Percentiles rank a stretch among this genome's conserved stretches.
phyloP scores from a whole-genome alignment of 768 basidiomycete genomes.

The Psilocybe cubensis region DNA sequence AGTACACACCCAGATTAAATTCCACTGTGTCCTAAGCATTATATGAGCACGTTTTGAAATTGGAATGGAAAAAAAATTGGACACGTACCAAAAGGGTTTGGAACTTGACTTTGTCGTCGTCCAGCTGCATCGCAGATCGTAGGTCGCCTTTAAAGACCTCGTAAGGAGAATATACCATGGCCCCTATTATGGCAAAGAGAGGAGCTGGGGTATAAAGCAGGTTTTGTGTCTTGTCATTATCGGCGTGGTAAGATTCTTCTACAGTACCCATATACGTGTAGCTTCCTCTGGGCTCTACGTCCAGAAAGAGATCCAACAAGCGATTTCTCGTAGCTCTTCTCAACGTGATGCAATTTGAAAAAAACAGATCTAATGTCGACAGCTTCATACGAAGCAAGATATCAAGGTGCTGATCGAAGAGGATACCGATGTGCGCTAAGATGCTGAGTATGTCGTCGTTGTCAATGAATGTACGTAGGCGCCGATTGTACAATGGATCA shows the following conservation, averaged over 20 bases:
- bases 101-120: neutral
- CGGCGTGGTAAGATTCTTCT: too few relatives aligned
- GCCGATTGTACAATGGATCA: neutral
- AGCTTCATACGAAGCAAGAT: neutral
- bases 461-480: neutral
- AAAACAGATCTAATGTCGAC: neutral
- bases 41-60: neutral
- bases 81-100: neutral
- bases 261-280: neutral
- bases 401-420: neutral
- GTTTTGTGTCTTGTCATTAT: neutral
- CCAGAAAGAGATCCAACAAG: neutral
- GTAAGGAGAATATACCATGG: neutral
- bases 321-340: neutral
- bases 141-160: neutral
- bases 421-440: neutral
- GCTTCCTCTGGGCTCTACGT: too few relatives aligned
- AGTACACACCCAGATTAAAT: neutral
- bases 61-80: too few relatives aligned
- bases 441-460: neutral
- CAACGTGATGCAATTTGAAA: neutral
- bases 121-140: neutral
- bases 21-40: neutral
- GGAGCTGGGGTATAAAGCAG: neutral
- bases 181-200: neutral